Evolutionary conservation across 768 basidiomycete genomes (phyloP).

Genomic region (Macrolepiota albuminosa): DNA sequence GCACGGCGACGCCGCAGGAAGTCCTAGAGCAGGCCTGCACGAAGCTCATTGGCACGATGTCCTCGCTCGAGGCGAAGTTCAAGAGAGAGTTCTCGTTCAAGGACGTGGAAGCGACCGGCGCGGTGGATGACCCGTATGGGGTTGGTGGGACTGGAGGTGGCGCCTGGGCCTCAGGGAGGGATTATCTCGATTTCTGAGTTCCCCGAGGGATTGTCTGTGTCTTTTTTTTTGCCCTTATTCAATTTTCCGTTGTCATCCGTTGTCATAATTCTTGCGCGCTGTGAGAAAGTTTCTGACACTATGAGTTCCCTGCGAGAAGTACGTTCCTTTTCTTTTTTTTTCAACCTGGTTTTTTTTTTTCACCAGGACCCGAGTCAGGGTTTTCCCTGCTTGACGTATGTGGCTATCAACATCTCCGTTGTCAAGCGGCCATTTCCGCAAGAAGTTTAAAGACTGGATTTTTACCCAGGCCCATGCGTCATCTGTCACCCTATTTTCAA

Average conservation of each 20-base stretch:
- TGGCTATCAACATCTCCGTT: too few relatives aligned
- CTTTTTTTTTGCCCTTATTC: background rate
- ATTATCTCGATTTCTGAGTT: slow-evolving; percentile 21
- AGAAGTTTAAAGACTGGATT: too few relatives aligned
- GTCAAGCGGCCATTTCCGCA: too few relatives aligned
- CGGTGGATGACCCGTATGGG: slow-evolving; percentile 48
- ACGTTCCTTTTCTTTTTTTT: too few relatives aligned
- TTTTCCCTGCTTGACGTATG: background rate
- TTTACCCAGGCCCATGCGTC: too few relatives aligned
- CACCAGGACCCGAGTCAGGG: background rate
- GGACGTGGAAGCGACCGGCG: slow-evolving; percentile 49
- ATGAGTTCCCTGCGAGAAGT: too few relatives aligned
- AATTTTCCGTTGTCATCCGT: too few relatives aligned
- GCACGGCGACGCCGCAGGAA: slow-evolving; percentile 73
- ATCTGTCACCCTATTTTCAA: too few relatives aligned
- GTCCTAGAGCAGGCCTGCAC: slow-evolving; percentile 82
- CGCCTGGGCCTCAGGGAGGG: slow-evolving; percentile 18
- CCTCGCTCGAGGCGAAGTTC: slow-evolving; percentile 69
- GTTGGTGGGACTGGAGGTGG: slow-evolving; percentile 18
- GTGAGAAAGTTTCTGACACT: background rate
- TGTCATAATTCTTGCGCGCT: background rate
- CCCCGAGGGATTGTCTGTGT: background rate
- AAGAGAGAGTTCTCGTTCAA: slow-evolving; percentile 80
- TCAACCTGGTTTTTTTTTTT: background rate
- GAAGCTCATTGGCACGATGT: slow-evolving; percentile 70